Percentiles rank a stretch among this genome's conserved stretches.
Evolutionary conservation across 768 basidiomycete species (phyloP).

Genomic region (Tylopilus subfusipes): DNA sequence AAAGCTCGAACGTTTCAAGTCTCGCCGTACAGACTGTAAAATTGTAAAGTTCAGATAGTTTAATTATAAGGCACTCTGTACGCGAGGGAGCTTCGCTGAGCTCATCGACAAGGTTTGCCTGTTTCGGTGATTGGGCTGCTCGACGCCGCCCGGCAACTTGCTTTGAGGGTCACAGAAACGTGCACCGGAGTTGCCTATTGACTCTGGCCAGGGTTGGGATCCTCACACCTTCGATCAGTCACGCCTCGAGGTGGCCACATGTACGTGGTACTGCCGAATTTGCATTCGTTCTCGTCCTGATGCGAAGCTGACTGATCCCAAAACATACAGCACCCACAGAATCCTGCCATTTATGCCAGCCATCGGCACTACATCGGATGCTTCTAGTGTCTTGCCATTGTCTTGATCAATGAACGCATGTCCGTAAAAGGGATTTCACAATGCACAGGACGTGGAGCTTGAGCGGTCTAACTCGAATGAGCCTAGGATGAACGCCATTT

Average conservation of each 20-base stretch:
- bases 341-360: constrained; percentile 19
- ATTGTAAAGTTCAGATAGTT: constrained; percentile 20
- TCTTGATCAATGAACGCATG: constrained; percentile 15
- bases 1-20: constrained; percentile 6
- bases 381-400: constrained; percentile 15
- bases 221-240: constrained; percentile 32
- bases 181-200: constrained; percentile 21
- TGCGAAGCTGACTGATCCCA: constrained; percentile 17
- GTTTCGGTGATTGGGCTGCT: constrained; percentile 24
- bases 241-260: constrained; percentile 36
- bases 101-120: constrained; percentile 27
- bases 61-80: constrained; percentile 22
- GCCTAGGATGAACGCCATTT: constrained; percentile 19
- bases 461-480: constrained; percentile 19
- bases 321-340: constrained; percentile 23
- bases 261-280: constrained; percentile 27
- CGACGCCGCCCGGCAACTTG: constrained; percentile 26
- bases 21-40: constrained; percentile 4
- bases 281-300: constrained; percentile 28
- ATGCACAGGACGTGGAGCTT: constrained; percentile 31
- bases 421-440: constrained; percentile 18
- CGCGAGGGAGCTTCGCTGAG: constrained; percentile 30
- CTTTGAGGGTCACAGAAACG: constrained; percentile 17
- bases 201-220: constrained; percentile 24
- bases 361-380: constrained; percentile 22